These are phyloP conservation scores for Magnaporthales sp. DNA, from an alignment of 2,329 filamentous ascomycete species.

Conservation along the genomic window DNA sequence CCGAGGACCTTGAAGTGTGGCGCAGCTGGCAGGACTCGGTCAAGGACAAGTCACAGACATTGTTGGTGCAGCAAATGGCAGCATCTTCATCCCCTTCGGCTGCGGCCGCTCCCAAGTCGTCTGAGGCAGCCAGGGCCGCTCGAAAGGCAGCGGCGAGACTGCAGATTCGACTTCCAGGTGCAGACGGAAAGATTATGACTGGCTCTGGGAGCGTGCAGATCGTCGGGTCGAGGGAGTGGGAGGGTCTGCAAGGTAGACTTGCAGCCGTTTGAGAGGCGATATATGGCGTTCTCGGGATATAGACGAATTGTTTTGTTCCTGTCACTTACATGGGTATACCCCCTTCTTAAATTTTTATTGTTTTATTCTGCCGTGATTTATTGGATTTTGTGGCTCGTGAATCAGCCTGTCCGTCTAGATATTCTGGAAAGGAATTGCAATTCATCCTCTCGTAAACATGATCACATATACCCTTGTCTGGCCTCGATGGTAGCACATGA, in stretches of 20 bases:
- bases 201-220: slow-evolving; percentile 35
- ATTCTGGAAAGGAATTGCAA: not conserved
- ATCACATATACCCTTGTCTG: not conserved
- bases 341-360: not conserved
- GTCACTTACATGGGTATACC: slow-evolving; percentile 6
- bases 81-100: slow-evolving; percentile 8
- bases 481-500: not conserved
- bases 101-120: slow-evolving; percentile 15
- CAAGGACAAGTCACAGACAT: slow-evolving; percentile 39
- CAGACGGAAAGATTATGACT: slow-evolving; percentile 31
- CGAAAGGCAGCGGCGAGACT: slow-evolving; percentile 30
- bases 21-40: slow-evolving; percentile 48
- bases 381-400: not conserved
- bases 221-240: slow-evolving; percentile 46
- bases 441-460: not conserved
- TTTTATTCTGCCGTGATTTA: not conserved
- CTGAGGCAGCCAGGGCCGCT: slow-evolving; percentile 19
- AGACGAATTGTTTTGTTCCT: not conserved
- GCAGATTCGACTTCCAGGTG: slow-evolving; percentile 39
- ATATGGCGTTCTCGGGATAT: not conserved
- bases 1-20: slow-evolving; percentile 58
- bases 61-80: slow-evolving; percentile 18
- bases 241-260: slow-evolving; percentile 38
- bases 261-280: slow-evolving; percentile 10
- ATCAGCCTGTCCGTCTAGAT: not conserved